Evolutionary conservation across 176 grass and related monocot genomes (phyloP).

Genomic region (Canna indica): DNA sequence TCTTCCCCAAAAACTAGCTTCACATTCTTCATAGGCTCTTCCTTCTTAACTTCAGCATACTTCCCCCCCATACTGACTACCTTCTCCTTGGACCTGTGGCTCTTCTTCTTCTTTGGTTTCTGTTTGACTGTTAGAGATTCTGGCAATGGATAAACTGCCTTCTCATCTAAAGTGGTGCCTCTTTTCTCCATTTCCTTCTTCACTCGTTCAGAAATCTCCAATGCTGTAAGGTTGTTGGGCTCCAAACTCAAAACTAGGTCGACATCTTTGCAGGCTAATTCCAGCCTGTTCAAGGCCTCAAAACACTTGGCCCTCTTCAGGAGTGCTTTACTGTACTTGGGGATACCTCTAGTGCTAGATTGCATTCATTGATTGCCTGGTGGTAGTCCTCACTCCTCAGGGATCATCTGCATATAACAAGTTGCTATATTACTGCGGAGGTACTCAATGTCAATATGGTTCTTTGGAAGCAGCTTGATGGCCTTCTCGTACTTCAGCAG

Average conservation of each 20-base stretch:
- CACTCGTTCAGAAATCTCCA: slow-evolving; percentile 63
- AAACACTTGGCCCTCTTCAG: slow-evolving; percentile 85
- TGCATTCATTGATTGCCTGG: slow-evolving; percentile 75
- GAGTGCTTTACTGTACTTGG: slow-evolving; percentile 77
- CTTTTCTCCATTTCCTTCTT: slow-evolving; percentile 59
- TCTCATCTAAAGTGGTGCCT: slow-evolving; percentile 64
- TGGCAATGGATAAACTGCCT: slow-evolving; percentile 34
- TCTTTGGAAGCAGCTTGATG: slow-evolving; percentile 50
- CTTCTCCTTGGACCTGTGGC: not conserved
- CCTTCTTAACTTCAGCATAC: slow-evolving; percentile 26
- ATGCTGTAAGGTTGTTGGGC: slow-evolving; percentile 61
- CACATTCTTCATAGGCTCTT: slow-evolving; percentile 39
- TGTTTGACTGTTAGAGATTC: slow-evolving; percentile 46
- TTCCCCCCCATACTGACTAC: not conserved
- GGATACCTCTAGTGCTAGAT: slow-evolving; percentile 57
- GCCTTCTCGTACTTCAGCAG: slow-evolving; percentile 81
- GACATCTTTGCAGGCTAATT: slow-evolving; percentile 57
- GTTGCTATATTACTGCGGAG: slow-evolving; percentile 80
- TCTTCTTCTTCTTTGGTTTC: slow-evolving; percentile 47
- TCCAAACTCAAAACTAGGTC: slow-evolving; percentile 48
- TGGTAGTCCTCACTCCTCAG: slow-evolving; percentile 65
- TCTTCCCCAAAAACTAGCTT: slow-evolving; percentile 87
- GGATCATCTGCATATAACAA: slow-evolving; percentile 91
- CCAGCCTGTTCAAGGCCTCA: slow-evolving; percentile 57
- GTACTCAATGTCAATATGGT: slow-evolving; percentile 49